phyloP scores from a whole-genome alignment of 2,329 filamentous ascomycete species.

The Penicillium sp. region DNA sequence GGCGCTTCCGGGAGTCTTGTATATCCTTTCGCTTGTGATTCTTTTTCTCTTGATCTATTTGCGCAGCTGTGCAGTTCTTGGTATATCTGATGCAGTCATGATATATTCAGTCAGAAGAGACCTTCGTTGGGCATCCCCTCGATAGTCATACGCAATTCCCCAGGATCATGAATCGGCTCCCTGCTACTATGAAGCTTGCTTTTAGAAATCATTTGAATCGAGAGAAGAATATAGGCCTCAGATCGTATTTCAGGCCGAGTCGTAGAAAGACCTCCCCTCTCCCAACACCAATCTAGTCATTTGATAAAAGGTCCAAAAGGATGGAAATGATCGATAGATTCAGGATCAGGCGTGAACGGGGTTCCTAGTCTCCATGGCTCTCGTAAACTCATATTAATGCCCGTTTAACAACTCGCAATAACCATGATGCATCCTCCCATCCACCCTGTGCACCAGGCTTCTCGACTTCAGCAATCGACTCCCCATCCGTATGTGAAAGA shows the following conservation, averaged over 20 bases:
- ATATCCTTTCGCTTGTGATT: conserved; percentile 9
- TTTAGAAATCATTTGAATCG: not conserved
- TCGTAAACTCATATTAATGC: conserved; percentile 27
- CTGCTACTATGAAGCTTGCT: not conserved
- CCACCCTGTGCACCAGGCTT: conserved; percentile 44
- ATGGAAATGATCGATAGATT: not conserved
- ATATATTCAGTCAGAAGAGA: not conserved
- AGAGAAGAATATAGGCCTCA: not conserved
- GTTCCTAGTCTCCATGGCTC: not conserved
- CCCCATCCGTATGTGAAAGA: conserved; percentile 29
- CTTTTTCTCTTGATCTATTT: not conserved
- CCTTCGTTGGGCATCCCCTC: not conserved
- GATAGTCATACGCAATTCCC: not conserved
- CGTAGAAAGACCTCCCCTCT: not conserved
- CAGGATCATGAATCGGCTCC: not conserved
- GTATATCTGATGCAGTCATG: not conserved
- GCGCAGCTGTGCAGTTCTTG: not conserved
- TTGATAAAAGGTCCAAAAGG: not conserved
- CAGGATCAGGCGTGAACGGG: not conserved
- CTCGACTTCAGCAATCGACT: conserved; percentile 27
- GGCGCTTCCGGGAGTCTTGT: conserved; percentile 13
- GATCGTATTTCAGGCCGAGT: not conserved
- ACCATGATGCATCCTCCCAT: conserved; percentile 60
- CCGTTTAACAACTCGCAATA: conserved; percentile 52
- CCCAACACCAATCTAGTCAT: not conserved